These are phyloP conservation scores for Phoma herbarum DNA, from an alignment of 2,329 filamentous ascomycete genomes.

Conservation along the genomic window DNA sequence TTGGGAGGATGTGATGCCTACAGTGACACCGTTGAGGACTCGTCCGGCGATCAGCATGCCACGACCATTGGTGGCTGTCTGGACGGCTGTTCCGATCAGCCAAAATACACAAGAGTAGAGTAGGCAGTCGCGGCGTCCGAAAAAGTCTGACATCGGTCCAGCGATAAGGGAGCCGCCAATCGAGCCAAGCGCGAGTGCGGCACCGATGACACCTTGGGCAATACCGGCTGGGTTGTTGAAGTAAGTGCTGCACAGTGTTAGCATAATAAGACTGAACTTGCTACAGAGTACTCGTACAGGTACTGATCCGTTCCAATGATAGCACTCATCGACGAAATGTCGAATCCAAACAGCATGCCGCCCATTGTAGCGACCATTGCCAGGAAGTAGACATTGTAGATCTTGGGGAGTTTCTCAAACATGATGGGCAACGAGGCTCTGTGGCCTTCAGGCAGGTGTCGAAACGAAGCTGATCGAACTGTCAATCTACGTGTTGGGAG, in stretches of 20 bases:
- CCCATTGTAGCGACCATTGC: conserved; percentile 63
- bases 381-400: conserved; percentile 64
- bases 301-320: conserved; percentile 62
- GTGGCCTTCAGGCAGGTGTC: conserved; percentile 13
- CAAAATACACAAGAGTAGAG: conserved; percentile 60
- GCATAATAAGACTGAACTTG: background rate
- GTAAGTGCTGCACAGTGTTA: conserved; percentile 45
- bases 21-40: conserved; percentile 56
- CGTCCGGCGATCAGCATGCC: conserved; percentile 57
- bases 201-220: conserved; percentile 60
- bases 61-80: conserved; percentile 48
- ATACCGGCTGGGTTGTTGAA: conserved; percentile 61
- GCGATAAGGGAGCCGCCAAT: conserved; percentile 59
- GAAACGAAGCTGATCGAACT: conserved; percentile 14
- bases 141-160: conserved; percentile 61
- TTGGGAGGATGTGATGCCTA: conserved; percentile 57
- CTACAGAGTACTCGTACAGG: conserved; percentile 31
- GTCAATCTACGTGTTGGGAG: background rate
- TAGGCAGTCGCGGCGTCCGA: conserved; percentile 58
- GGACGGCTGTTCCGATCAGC: conserved; percentile 55
- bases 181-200: conserved; percentile 60
- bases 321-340: conserved; percentile 64
- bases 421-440: conserved; percentile 25
- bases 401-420: conserved; percentile 56
- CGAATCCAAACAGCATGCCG: conserved; percentile 65